Conservation (phyloP, 2,329 filamentous ascomycete species). For the Cladosporium austrohemisphaericum region DNA sequence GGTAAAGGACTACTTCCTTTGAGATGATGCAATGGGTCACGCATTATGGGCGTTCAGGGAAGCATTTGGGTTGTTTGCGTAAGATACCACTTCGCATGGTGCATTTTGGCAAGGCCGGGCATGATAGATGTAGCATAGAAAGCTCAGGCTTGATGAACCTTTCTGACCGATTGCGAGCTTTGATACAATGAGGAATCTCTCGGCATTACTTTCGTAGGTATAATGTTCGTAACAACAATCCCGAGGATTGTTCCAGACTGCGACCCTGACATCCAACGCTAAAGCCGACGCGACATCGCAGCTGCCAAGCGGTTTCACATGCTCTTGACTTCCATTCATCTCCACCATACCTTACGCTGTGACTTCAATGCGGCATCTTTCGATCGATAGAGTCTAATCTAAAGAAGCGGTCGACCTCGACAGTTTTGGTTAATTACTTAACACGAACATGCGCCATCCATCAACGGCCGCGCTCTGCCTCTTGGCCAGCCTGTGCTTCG, state of each 20-base stretch:
- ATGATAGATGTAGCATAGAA: constrained; percentile 8
- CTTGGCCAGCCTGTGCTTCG: constrained; percentile 29
- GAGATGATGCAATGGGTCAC: constrained; percentile 31
- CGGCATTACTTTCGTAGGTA: too few relatives aligned
- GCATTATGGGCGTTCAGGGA: constrained; percentile 14
- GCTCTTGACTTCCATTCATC: constrained; percentile 15
- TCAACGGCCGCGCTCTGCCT: constrained; percentile 27
- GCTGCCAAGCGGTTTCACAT: constrained; percentile 7
- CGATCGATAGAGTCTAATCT: not conserved
- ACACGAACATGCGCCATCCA: constrained; percentile 23
- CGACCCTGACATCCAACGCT: not conserved
- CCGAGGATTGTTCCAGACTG: too few relatives aligned
- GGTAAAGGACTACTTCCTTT: constrained; percentile 66
- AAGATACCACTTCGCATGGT: constrained; percentile 19
- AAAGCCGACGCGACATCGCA: not conserved
- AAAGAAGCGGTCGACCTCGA: too few relatives aligned
- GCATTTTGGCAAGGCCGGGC: constrained; percentile 9
- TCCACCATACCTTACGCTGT: constrained; percentile 4
- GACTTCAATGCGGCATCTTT: not conserved
- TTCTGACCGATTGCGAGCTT: too few relatives aligned
- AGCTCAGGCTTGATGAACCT: constrained; percentile 5
- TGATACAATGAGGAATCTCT: too few relatives aligned
- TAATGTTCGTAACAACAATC: not conserved
- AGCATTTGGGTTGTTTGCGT: constrained; percentile 10
- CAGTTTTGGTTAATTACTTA: not conserved